Conservation (phyloP, 2,329 filamentous ascomycete species). For the Fusarium dlaminii region DNA sequence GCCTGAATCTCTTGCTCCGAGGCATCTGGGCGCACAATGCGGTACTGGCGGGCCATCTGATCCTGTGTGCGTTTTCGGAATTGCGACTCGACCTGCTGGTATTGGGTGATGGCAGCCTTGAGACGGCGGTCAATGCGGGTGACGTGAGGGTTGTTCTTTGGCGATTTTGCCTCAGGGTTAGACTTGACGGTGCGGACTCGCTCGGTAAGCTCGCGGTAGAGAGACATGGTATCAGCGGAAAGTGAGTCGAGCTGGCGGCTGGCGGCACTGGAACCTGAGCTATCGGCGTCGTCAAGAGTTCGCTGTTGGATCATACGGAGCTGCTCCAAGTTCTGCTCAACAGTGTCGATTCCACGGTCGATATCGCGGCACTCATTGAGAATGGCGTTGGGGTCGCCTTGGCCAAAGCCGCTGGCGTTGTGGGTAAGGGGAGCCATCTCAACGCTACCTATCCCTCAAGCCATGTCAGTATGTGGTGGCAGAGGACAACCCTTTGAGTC, state of each 20-base stretch:
- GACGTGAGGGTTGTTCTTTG: slow-evolving; percentile 82
- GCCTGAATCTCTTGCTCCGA: slow-evolving; percentile 79
- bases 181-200: slow-evolving; percentile 86
- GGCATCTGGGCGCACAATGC: slow-evolving; percentile 86
- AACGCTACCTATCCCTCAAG: slow-evolving; percentile 59
- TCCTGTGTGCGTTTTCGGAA: slow-evolving; percentile 84
- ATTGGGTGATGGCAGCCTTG: slow-evolving; percentile 82
- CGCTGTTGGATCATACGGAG: slow-evolving; percentile 77
- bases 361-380: slow-evolving; percentile 87
- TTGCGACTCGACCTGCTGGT: slow-evolving; percentile 80
- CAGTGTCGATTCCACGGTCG: slow-evolving; percentile 77
- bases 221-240: slow-evolving; percentile 81
- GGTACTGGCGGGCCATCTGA: slow-evolving; percentile 88
- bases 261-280: slow-evolving; percentile 70
- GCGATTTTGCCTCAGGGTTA: slow-evolving; percentile 76
- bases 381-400: slow-evolving; percentile 75
- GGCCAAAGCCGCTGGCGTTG: slow-evolving; percentile 58
- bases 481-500: background rate
- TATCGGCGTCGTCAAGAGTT: slow-evolving; percentile 79
- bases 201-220: slow-evolving; percentile 81
- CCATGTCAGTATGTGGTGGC: slow-evolving; percentile 27
- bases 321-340: slow-evolving; percentile 77
- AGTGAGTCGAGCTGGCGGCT: slow-evolving; percentile 77
- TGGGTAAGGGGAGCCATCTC: slow-evolving; percentile 76
- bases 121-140: slow-evolving; percentile 81